Base-by-base conservation (phyloP, 2,329 filamentous ascomycete species). In the Diaporthe sp. region DNA sequence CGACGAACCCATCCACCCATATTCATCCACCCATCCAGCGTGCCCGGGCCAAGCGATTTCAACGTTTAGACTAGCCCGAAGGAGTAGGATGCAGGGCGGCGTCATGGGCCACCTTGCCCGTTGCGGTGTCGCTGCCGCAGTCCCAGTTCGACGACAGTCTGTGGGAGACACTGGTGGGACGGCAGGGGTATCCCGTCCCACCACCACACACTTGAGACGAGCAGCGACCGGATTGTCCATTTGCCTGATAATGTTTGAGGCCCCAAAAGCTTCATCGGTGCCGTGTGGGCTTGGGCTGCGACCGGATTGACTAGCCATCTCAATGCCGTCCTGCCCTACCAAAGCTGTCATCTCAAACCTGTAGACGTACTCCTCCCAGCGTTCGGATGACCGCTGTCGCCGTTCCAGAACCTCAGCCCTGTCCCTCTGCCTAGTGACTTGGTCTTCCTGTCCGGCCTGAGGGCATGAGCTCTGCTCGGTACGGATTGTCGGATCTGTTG, bases 261-360 rank as follows among this genome's bases (percentile, higher is more conserved):
- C 80, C 79, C 78, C 81, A 81, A 82, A 77, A 79, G 77, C 79
- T 80, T 81, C 79, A 80, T 80, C 80, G 79, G 81, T 80, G 79
- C 80, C 71, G 76, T 74, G 79, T 81, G 79, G 79, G 79, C 78
- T 80, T 79, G 79, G 83, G 83, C 84, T 86, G 84, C 83, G 84
- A 86, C 85, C 85, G 85, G 85, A 85, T 84, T 83, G 82, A 81
- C 81, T 79, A 84, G 83, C 78, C 84, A 81, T 84, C 86, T 82
- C 86, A 85, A 85, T 86, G 85, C 85, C 85, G 84, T 83, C 79
- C 78, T 74, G 76, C 63, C 73, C 63, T 53, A 27, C 63, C 51
- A 39, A 76, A 77, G 61, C 77, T 77, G 76, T 73, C 77, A 79
- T 79, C 78, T 77, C 78, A 78, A 79, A 75, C 61, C 53, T 68